phyloP scores from a whole-genome alignment of 2,329 filamentous ascomycete genomes.

The Colletotrichum endophyticum region DNA sequence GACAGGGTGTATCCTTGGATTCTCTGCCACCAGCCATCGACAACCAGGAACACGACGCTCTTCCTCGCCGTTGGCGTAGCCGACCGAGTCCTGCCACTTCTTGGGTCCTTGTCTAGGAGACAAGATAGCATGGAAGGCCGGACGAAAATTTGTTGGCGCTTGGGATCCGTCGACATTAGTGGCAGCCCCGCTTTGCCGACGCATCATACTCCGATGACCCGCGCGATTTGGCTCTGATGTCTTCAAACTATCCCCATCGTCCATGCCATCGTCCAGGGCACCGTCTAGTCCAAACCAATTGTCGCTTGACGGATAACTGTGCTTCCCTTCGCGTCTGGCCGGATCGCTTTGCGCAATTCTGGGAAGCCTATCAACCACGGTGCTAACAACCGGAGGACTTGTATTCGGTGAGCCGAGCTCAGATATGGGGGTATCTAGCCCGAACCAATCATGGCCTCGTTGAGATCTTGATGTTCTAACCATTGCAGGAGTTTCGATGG shows the following conservation, averaged over 20 bases:
- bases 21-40: constrained; percentile 6
- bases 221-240: not conserved
- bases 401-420: not conserved
- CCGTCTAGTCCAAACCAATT: constrained; percentile 20
- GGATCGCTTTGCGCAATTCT: not conserved
- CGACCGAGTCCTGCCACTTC: not conserved
- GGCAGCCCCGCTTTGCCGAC: not conserved
- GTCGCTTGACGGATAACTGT: not conserved
- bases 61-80: not conserved
- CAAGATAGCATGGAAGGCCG: not conserved
- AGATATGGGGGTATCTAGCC: not conserved
- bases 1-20: constrained; percentile 20
- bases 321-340: not conserved
- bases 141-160: constrained; percentile 1
- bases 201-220: not conserved
- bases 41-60: not conserved
- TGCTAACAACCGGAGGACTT: not conserved
- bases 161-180: not conserved
- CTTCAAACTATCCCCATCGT: not conserved
- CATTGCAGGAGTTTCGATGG: not conserved
- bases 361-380: not conserved
- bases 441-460: constrained; percentile 16
- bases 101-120: not conserved
- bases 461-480: not conserved
- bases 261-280: not conserved